Evolutionary conservation across 108 stramenopile genomes (phyloP).

Genomic region (Skeletonema potamos): DNA sequence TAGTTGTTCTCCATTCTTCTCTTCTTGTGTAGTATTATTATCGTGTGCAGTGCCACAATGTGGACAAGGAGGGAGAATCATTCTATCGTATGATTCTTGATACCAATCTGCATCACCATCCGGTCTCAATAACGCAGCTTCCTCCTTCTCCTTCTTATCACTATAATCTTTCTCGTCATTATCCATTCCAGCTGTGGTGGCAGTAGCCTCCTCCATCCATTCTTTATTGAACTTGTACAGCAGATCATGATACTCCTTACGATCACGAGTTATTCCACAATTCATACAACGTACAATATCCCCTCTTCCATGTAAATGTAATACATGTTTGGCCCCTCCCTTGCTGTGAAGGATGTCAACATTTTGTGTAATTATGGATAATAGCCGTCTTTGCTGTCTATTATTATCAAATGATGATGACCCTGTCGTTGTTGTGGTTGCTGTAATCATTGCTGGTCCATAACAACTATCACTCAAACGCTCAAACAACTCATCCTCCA

Average conservation of each 20-base stretch:
- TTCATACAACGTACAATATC: conserved; percentile 83
- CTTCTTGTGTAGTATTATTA: not conserved
- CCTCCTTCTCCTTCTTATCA: not conserved
- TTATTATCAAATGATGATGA: too few relatives aligned
- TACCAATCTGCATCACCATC: conserved; percentile 93
- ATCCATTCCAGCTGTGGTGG: conserved; percentile 14
- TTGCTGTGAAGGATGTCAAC: conserved; percentile 93
- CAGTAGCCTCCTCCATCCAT: conserved; percentile 54
- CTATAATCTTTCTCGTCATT: not conserved
- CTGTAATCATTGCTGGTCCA: not conserved
- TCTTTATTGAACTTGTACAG: conserved; percentile 66
- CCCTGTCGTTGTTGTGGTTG: too few relatives aligned
- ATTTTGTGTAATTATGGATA: conserved; percentile 93
- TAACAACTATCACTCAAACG: conserved; percentile 13
- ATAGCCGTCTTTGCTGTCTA: not conserved
- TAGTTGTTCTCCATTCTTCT: not conserved
- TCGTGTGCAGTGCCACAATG: conserved; percentile 49
- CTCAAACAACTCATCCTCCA: conserved; percentile 27
- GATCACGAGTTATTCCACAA: conserved; percentile 69
- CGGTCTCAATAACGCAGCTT: conserved; percentile 62
- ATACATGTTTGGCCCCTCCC: conserved; percentile 79
- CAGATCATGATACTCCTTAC: conserved; percentile 78
- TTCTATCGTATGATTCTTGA: conserved; percentile 54
- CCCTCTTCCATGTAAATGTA: conserved; percentile 91
- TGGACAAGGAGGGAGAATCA: conserved; percentile 76